A percentile compares a stretch with the other conserved stretches of the same genome.
Evolutionary conservation across 305 asterid genomes (phyloP).

Genomic region (Plantago coronopus): DNA sequence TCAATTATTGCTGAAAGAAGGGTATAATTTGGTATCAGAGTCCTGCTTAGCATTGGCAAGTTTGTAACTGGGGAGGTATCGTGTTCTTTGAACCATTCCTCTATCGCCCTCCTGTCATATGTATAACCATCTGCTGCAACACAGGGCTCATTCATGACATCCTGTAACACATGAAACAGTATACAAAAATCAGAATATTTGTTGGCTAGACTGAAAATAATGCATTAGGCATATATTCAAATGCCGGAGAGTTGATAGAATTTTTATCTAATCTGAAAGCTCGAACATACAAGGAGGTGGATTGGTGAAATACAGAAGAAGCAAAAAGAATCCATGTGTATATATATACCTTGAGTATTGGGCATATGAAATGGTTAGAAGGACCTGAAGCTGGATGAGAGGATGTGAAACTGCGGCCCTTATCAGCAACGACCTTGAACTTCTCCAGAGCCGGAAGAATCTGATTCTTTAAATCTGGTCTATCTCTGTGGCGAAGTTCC

Average conservation of each 20-base stretch:
- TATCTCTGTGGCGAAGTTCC: constrained; percentile 30
- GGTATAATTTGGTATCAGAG: constrained; percentile 34
- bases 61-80: constrained; percentile 37
- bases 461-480: constrained; percentile 31
- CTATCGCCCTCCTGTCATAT: constrained; percentile 42
- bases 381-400: constrained; percentile 11
- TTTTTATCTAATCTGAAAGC: no score
- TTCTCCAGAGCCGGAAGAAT: constrained; percentile 32
- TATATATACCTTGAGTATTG: constrained; percentile 33
- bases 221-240: background rate
- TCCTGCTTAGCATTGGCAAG: constrained; percentile 27
- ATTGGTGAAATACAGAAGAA: no score
- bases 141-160: constrained; percentile 39
- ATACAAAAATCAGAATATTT: background rate
- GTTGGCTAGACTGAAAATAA: background rate
- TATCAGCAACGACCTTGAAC: constrained; percentile 26
- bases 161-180: constrained; percentile 18
- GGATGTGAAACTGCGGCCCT: constrained; percentile 20
- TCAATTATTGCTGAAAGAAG: constrained; percentile 45
- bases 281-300: no score
- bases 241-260: background rate
- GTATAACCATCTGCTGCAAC: constrained; percentile 50
- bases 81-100: constrained; percentile 28
- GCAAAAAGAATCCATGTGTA: no score
- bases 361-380: constrained; percentile 36